Evolutionary conservation across 192 early-diverging fungal genomes (phyloP).

Genomic region (Umbelopsis vinacea): DNA sequence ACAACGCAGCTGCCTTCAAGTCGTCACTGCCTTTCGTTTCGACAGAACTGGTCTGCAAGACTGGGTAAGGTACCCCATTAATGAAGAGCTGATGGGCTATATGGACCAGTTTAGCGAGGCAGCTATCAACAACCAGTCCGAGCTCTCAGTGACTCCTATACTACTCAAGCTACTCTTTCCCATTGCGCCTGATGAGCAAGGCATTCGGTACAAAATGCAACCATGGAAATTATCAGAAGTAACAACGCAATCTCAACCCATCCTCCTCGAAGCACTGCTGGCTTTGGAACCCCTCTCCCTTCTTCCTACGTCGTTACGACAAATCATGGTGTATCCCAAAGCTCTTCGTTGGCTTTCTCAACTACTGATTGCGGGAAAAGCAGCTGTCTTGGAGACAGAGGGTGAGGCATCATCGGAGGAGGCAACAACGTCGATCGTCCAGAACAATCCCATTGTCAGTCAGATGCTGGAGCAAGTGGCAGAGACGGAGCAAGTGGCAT

Average conservation of each 20-base stretch:
- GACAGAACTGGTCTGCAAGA: constrained; percentile 13
- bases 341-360: constrained; percentile 6
- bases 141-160: constrained; percentile 1
- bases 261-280: neutral
- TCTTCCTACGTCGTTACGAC: neutral
- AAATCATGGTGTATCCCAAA: constrained; percentile 17
- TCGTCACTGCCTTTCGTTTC: constrained; percentile 6
- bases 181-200: neutral
- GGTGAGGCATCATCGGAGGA: neutral
- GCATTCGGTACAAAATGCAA: neutral
- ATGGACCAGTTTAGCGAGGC: constrained; percentile 12
- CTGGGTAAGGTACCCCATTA: neutral
- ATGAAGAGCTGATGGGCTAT: neutral
- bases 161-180: constrained; percentile 8
- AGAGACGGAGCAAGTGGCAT: neutral
- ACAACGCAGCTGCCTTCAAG: constrained; percentile 2
- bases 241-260: neutral
- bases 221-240: neutral
- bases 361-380: neutral
- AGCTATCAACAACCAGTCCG: neutral
- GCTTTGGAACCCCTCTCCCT: constrained; percentile 4
- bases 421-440: neutral
- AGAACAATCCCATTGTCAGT: neutral
- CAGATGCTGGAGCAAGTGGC: neutral
- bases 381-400: neutral